Evolutionary conservation across 169 alveolate species (phyloP), one percentile per base, ranked within the genome.

Genomic region (Cryptosporidium andersoni): DNA sequence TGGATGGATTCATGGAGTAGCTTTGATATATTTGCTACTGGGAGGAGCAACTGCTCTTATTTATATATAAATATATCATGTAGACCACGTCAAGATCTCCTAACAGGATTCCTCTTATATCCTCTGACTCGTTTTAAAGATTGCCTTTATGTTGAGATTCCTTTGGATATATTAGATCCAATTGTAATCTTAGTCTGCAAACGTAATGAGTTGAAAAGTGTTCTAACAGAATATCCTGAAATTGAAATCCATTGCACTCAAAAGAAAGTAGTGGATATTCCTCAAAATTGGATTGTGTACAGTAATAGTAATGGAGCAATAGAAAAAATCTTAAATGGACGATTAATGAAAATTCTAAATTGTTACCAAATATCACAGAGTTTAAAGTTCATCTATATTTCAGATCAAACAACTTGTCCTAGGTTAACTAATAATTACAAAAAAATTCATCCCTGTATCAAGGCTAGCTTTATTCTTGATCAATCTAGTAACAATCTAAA

Each of bases 1-100:
- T 74, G 67, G 85, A 11, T 62, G 6, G 85, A 74, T 58, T 74
- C 85, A 12, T 74, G 85, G 85, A 74, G 68, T 47, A 66, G 60
- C 12, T 74, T 74, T 12, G 85, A 74, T 34, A 74, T 74, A 11
- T 74, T 74, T 55, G 40, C 85, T 3, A 74, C 85, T 0, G 85
- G 85, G 25, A 74, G 85, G 51, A 74, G 39, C 9, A 60, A 60
- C 51, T 74, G 67, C 14, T 39, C 66, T 58, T 74, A n/a, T 47
- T 25, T 74, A 68, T 74, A 74, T 60, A 74, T 74, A 60, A 74
- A 74, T 43, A 68, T 74, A n/a, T 58, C 60, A 16, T 74, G 85
- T 37, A 74, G 12, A 43, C 85, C 85, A 42, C 55, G 85, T 7
- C 85, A 74, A 34, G 85, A 74, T 47, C 9, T 55, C n/a, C 49